Evolutionary conservation across 768 basidiomycete genomes (phyloP).

Genomic region (Cystoderma amianthinum): DNA sequence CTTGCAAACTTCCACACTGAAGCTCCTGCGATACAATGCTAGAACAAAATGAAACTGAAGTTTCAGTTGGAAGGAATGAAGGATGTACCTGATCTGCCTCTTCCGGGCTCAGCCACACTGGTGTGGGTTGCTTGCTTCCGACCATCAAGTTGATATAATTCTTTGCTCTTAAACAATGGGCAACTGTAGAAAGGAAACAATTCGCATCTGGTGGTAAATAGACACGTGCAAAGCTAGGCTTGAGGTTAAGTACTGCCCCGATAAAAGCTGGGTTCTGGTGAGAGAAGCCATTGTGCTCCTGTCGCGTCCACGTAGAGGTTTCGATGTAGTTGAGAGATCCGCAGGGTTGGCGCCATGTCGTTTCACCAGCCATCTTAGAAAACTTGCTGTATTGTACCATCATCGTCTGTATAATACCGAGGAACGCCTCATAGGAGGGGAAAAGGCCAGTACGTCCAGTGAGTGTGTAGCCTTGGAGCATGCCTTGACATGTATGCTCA

Average conservation of each 20-base stretch:
- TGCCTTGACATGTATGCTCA: conserved; percentile 84
- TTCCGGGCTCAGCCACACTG: conserved; percentile 71
- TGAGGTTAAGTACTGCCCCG: conserved; percentile 77
- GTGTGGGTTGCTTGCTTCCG: conserved; percentile 78
- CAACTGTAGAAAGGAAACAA: conserved; percentile 75
- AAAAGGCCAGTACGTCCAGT: conserved; percentile 83
- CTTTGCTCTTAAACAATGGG: conserved; percentile 78
- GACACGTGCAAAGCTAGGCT: conserved; percentile 62
- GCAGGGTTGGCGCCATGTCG: conserved; percentile 63
- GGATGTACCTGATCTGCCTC: conserved; percentile 58
- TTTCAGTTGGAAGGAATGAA: background rate
- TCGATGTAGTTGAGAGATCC: conserved; percentile 83
- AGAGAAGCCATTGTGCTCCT: conserved; percentile 87
- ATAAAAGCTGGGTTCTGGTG: conserved; percentile 87
- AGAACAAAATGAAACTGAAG: conserved; percentile 6
- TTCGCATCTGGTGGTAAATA: conserved; percentile 91
- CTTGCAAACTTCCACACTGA: conserved; percentile 84
- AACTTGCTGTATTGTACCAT: conserved; percentile 89
- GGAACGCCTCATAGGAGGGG: conserved; percentile 89
- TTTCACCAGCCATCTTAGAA: conserved; percentile 72
- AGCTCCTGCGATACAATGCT: conserved; percentile 85
- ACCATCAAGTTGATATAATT: conserved; percentile 88
- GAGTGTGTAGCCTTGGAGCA: conserved; percentile 89
- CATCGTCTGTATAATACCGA: conserved; percentile 88
- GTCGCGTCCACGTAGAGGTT: conserved; percentile 81